Conservation (phyloP, 2,329 filamentous ascomycete species). For the Microdochium nivale region DNA sequence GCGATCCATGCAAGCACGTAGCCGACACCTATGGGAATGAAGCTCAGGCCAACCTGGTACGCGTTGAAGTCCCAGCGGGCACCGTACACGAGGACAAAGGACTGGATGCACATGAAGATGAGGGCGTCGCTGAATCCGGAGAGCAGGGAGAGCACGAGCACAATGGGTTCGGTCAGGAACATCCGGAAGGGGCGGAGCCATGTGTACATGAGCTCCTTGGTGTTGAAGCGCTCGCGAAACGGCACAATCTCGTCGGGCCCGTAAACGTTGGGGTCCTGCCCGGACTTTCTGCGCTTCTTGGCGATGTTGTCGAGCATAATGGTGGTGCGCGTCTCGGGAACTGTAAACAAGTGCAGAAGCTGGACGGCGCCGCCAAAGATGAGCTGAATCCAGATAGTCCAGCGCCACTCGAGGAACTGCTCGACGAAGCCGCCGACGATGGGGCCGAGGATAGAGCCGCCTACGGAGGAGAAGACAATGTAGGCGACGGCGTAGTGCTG, state of each 20-base stretch:
- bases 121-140: constrained; percentile 57
- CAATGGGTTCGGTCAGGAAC: constrained; percentile 58
- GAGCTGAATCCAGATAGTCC: constrained; percentile 71
- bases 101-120: constrained; percentile 60
- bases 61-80: constrained; percentile 50
- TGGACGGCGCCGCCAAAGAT: constrained; percentile 68
- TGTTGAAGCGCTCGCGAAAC: constrained; percentile 22
- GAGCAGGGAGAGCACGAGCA: constrained; percentile 49
- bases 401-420: constrained; percentile 59
- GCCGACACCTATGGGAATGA: constrained; percentile 41
- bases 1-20: constrained; percentile 51
- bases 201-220: constrained; percentile 36
- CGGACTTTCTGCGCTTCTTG: constrained; percentile 59
- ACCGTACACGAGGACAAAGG: constrained; percentile 47
- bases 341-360: constrained; percentile 55
- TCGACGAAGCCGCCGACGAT: constrained; percentile 73
- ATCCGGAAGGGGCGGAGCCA: constrained; percentile 55
- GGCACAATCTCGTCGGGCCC: constrained; percentile 63
- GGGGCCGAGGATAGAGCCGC: constrained; percentile 66
- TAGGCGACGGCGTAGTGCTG: constrained; percentile 72
- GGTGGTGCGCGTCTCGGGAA: constrained; percentile 71
- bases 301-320: constrained; percentile 74
- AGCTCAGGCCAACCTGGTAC: constrained; percentile 19
- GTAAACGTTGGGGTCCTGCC: constrained; percentile 52
- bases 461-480: constrained; percentile 72